These are phyloP conservation scores for Apophysomyces ossiformis DNA, from an alignment of 371 early-diverging fungal genomes.

Conservation along the genomic window DNA sequence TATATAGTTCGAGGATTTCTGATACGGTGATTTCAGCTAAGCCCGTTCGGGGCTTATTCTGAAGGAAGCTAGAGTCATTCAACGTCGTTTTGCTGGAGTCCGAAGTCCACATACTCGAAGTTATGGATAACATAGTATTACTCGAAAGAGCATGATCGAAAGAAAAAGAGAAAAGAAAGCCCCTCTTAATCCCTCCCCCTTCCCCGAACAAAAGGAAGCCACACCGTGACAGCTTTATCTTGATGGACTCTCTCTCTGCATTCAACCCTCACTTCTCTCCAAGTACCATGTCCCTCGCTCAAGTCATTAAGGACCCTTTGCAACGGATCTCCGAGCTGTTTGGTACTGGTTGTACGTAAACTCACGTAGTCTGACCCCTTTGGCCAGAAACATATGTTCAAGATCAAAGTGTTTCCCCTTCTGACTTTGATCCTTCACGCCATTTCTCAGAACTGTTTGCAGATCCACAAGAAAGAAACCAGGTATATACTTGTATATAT, in stretches of 20 bases:
- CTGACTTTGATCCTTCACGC: conserved; percentile 27
- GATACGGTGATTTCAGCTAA: conserved; percentile 47
- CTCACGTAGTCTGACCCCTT: neutral
- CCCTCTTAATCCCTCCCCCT: neutral
- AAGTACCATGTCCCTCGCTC: neutral
- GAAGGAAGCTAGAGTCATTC: conserved; percentile 2
- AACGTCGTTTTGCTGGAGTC: conserved; percentile 10
- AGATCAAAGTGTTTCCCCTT: conserved; percentile 15
- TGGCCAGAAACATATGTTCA: conserved; percentile 20
- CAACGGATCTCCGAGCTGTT: conserved; percentile 17
- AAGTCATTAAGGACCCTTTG: conserved; percentile 21
- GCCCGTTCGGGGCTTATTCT: conserved; percentile 17
- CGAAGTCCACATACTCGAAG: conserved; percentile 12
- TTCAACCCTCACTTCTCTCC: neutral
- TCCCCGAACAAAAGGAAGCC: neutral
- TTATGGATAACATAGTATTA: conserved; percentile 6
- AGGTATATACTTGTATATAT: conserved; percentile 21
- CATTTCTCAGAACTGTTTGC: conserved; percentile 24
- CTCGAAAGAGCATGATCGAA: conserved; percentile 8
- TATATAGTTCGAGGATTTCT: conserved; percentile 54
- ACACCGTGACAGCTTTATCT: conserved; percentile 18
- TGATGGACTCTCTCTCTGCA: conserved; percentile 8
- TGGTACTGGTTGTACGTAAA: conserved; percentile 12
- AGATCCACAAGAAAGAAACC: conserved; percentile 10
- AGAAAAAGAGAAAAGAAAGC: neutral